These are phyloP conservation scores for Astrephomene gubernaculifera DNA, from an alignment of 139 green algal species.

Conservation along the genomic window DNA sequence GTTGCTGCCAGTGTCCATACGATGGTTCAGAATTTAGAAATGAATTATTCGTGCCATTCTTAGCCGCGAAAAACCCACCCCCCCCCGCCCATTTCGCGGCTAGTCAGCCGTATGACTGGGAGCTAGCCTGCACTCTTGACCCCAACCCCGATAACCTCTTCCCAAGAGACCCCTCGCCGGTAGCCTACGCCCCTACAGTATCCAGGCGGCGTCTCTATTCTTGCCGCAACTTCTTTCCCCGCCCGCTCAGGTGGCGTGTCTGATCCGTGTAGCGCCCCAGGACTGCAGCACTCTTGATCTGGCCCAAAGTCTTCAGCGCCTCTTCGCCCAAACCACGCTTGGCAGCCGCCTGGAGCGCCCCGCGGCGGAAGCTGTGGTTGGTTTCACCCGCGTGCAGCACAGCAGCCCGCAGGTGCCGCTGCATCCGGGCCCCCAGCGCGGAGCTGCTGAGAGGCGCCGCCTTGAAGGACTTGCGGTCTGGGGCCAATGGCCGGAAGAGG, in stretches of 20 bases:
- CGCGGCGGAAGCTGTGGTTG: constrained; percentile 11
- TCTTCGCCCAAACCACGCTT: background rate
- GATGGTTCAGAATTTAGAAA: too few relatives aligned
- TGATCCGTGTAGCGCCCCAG: background rate
- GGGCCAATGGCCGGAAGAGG: background rate
- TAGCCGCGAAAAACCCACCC: too few relatives aligned
- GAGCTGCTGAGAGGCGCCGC: background rate
- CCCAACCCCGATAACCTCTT: too few relatives aligned
- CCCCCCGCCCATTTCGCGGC: too few relatives aligned
- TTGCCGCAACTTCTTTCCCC: too few relatives aligned
- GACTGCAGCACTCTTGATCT: background rate
- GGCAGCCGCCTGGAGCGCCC: background rate
- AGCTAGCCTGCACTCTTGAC: too few relatives aligned
- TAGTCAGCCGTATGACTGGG: too few relatives aligned
- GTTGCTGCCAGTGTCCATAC: too few relatives aligned
- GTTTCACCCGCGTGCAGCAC: background rate
- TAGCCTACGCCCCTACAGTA: too few relatives aligned
- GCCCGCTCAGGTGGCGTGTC: background rate
- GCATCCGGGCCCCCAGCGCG: background rate
- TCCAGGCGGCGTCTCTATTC: too few relatives aligned
- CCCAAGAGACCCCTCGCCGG: too few relatives aligned
- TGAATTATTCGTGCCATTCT: too few relatives aligned
- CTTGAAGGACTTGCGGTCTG: background rate
- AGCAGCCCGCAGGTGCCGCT: background rate
- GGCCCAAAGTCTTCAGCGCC: background rate